Conservation (phyloP, 163 green algal genomes). For the Prototheca stagnorum region DNA sequence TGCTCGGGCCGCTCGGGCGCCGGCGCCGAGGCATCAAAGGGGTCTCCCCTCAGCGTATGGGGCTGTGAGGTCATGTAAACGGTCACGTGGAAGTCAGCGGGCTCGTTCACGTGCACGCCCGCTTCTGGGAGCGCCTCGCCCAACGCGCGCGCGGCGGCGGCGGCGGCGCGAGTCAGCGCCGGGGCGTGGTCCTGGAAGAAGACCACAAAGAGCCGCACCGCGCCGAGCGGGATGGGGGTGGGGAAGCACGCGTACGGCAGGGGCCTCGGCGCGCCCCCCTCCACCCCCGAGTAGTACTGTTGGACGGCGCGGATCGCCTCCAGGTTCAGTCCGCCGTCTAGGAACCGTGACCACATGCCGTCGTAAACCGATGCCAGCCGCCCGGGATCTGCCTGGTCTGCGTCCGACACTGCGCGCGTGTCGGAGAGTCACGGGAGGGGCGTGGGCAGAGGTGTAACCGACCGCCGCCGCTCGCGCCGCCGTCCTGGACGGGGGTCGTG, state of each 20-base stretch:
- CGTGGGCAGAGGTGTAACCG: too few species aligned
- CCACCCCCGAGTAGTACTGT: too few species aligned
- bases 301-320: too few species aligned
- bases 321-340: too few species aligned
- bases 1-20: neutral
- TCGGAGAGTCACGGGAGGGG: too few species aligned
- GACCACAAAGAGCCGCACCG: slow-evolving; percentile 14
- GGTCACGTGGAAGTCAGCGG: slow-evolving; percentile 22
- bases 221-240: slow-evolving; percentile 8
- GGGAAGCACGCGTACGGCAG: slow-evolving; percentile 15
- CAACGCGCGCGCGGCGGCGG: slow-evolving; percentile 9
- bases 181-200: slow-evolving; percentile 14
- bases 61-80: slow-evolving; percentile 17
- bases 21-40: slow-evolving; percentile 1
- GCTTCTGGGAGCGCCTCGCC: slow-evolving; percentile 4
- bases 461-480: too few species aligned
- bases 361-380: slow-evolving; percentile 10
- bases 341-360: too few species aligned
- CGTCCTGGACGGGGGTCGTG: too few species aligned
- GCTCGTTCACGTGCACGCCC: slow-evolving; percentile 12
- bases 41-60: slow-evolving; percentile 10
- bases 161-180: neutral
- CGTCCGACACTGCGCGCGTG: slow-evolving; percentile 3
- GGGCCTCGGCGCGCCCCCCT: slow-evolving; percentile 1
- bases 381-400: slow-evolving; percentile 13